A percentile compares a stretch with the other conserved stretches of the same genome.
These are phyloP conservation scores for Ceriops zippeliana DNA, from an alignment of 345 rosid genomes.

Conservation along the genomic window DNA sequence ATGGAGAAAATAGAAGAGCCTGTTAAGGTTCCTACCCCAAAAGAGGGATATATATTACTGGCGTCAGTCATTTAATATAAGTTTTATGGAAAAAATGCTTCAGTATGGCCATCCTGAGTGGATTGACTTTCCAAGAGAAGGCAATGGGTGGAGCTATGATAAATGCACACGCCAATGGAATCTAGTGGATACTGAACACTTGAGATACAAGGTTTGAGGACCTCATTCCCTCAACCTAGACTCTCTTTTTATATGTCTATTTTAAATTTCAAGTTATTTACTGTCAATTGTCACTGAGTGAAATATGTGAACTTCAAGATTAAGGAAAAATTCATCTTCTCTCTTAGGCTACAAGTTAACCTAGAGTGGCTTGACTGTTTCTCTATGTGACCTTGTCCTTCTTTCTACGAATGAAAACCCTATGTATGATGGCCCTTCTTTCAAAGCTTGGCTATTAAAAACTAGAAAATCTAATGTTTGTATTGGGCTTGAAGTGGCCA, in stretches of 20 bases:
- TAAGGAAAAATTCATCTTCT: not conserved
- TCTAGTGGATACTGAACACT: slow-evolving; percentile 51
- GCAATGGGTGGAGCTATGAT: slow-evolving; percentile 79
- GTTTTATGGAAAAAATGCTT: slow-evolving; percentile 18
- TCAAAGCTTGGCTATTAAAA: too few species aligned
- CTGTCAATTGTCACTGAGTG: not conserved
- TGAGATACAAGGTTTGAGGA: slow-evolving; percentile 63
- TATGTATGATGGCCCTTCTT: not conserved
- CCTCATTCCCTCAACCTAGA: slow-evolving; percentile 9
- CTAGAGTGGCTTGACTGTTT: not conserved
- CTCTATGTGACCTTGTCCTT: not conserved
- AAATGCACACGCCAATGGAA: slow-evolving; percentile 74
- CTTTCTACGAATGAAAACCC: not conserved
- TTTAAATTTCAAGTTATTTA: not conserved
- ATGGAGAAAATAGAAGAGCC: too few species aligned
- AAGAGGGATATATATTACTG: not conserved
- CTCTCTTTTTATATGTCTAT: slow-evolving; percentile 3
- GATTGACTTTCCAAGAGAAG: slow-evolving; percentile 88
- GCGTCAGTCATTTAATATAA: slow-evolving; percentile 1
- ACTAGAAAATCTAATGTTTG: too few species aligned
- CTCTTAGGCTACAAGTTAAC: not conserved
- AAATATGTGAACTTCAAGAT: too few species aligned
- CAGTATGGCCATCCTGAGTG: slow-evolving; percentile 89
- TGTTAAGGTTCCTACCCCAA: not conserved
- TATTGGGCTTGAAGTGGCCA: too few species aligned